Percentiles rank a stretch among this genome's conserved stretches.
These are phyloP conservation scores for Entoloma clypeatum DNA, from an alignment of 1,284 basidiomycete species.

Conservation along the genomic window DNA sequence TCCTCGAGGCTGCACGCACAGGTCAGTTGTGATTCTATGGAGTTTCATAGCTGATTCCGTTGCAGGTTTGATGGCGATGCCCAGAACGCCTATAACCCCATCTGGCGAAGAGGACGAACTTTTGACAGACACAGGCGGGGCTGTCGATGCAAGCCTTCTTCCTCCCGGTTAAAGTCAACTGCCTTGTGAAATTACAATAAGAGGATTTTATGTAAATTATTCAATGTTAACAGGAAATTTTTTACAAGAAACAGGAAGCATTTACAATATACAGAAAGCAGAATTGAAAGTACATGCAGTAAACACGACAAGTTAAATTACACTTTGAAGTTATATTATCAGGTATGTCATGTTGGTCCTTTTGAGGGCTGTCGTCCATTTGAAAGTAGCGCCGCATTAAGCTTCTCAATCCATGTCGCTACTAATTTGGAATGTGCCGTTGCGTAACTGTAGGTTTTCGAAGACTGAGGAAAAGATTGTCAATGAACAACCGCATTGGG, in stretches of 20 bases:
- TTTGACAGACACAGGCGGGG: conserved; percentile 43
- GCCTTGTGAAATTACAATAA: too few species aligned
- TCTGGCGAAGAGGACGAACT: conserved; percentile 61
- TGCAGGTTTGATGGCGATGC: conserved; percentile 92
- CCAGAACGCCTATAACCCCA: conserved; percentile 80
- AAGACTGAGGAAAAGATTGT: conserved; percentile 33
- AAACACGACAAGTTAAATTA: too few species aligned
- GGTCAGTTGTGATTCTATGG: conserved; percentile 43
- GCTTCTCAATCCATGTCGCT: conserved; percentile 50
- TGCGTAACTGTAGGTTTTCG: conserved; percentile 52
- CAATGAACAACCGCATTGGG: conserved; percentile 5
- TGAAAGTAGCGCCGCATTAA: conserved; percentile 35
- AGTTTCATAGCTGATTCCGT: conserved; percentile 7
- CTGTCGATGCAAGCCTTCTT: conserved; percentile 81
- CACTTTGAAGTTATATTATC: too few species aligned
- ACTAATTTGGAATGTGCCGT: conserved; percentile 37
- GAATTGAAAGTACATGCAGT: too few species aligned
- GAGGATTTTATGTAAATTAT: too few species aligned
- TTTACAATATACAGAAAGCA: too few species aligned
- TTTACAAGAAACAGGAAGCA: too few species aligned
- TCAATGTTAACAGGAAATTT: too few species aligned
- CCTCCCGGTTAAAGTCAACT: conserved; percentile 94
- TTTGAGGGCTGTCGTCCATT: conserved; percentile 16
- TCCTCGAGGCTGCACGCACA: conserved; percentile 89
- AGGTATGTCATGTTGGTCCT: conserved; percentile 21